Conservation (phyloP, 164 flowering plant species). For the Sedum album region DNA sequence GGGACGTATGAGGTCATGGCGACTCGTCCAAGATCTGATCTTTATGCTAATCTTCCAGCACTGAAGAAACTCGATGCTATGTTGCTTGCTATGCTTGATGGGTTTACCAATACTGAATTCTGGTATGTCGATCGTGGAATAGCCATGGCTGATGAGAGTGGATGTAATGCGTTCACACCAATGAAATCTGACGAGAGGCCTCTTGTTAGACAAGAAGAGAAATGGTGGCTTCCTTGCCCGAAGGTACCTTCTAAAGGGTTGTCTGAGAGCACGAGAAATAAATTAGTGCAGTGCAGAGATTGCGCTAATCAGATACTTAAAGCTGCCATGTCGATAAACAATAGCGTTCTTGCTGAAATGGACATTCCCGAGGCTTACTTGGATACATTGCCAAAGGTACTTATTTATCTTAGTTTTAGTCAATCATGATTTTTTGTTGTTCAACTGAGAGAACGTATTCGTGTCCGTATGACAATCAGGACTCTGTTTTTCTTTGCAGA, state of each 20-base stretch:
- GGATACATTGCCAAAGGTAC: conserved; percentile 68
- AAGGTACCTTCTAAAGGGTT: conserved; percentile 57
- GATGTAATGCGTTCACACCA: conserved; percentile 16
- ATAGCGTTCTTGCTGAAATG: conserved; percentile 63
- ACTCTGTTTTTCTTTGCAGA: conserved; percentile 26
- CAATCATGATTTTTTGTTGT: not conserved
- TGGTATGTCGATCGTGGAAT: conserved; percentile 56
- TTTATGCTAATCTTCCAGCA: conserved; percentile 64
- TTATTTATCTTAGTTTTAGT: not conserved
- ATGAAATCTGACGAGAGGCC: conserved; percentile 28
- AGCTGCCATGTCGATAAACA: conserved; percentile 70
- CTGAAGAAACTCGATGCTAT: conserved; percentile 72
- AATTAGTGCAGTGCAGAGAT: conserved; percentile 56
- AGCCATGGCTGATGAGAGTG: conserved; percentile 25
- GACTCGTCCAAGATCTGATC: conserved; percentile 56
- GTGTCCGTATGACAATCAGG: not conserved
- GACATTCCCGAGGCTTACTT: conserved; percentile 57
- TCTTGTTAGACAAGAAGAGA: conserved; percentile 58
- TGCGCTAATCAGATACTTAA: conserved; percentile 67
- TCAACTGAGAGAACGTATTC: not conserved
- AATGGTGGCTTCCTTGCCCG: conserved; percentile 85
- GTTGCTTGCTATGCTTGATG: conserved; percentile 59
- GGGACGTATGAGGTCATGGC: conserved; percentile 72
- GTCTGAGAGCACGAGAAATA: conserved; percentile 47
- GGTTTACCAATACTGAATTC: conserved; percentile 48